A percentile compares a stretch with the other conserved stretches of the same genome.
phyloP scores from a whole-genome alignment of 2,329 filamentous ascomycete genomes.

The Phyllosticta citrichinensis region DNA sequence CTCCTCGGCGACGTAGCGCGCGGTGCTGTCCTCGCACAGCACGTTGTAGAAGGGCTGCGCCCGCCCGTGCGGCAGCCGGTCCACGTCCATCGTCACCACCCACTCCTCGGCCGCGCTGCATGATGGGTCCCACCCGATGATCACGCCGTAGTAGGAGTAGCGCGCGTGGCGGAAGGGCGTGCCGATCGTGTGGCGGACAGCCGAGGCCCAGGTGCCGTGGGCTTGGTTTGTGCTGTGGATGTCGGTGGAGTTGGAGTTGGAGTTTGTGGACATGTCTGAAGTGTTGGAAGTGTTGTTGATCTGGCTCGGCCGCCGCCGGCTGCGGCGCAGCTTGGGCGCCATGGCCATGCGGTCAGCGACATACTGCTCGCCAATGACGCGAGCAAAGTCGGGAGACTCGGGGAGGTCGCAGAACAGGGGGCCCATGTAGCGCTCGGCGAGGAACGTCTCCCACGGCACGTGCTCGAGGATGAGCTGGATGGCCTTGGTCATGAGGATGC shows the following conservation, averaged over 20 bases:
- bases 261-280: slow-evolving; percentile 6
- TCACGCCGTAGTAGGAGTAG: slow-evolving; percentile 69
- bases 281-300: neutral
- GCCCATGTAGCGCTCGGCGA: slow-evolving; percentile 58
- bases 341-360: slow-evolving; percentile 34
- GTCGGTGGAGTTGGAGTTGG: slow-evolving; percentile 14
- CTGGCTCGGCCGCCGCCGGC: neutral
- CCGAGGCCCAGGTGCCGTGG: too few species aligned
- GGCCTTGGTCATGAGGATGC: slow-evolving; percentile 54
- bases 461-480: slow-evolving; percentile 54
- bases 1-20: slow-evolving; percentile 69
- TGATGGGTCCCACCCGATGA: slow-evolving; percentile 74
- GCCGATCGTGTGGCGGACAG: slow-evolving; percentile 43
- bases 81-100: slow-evolving; percentile 55
- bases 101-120: slow-evolving; percentile 51
- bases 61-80: slow-evolving; percentile 47
- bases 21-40: slow-evolving; percentile 61
- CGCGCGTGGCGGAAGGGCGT: slow-evolving; percentile 76
- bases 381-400: slow-evolving; percentile 47
- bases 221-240: too few species aligned
- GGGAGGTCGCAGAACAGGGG: slow-evolving; percentile 47
- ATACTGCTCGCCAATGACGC: slow-evolving; percentile 38
- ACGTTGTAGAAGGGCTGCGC: slow-evolving; percentile 75
- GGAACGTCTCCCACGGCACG: slow-evolving; percentile 60
- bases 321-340: slow-evolving; percentile 35